These are phyloP conservation scores for Hypocreales sp. DNA, from an alignment of 2,329 filamentous ascomycete species.

Conservation along the genomic window DNA sequence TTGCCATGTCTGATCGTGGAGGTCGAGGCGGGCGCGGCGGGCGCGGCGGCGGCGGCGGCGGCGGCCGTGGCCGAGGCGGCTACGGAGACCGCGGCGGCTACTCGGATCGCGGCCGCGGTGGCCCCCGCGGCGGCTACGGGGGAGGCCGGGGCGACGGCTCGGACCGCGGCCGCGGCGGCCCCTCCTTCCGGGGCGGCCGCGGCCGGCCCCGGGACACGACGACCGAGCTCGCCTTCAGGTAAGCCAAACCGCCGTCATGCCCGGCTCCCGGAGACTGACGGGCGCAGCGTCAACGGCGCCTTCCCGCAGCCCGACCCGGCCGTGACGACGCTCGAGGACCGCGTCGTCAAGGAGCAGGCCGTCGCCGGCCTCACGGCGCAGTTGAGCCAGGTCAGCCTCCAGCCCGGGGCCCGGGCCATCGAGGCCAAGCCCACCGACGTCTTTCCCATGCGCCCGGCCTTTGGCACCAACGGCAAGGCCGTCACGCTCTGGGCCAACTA, in stretches of 20 bases:
- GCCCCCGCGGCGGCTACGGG: constrained; percentile 5
- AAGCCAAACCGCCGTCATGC: too few relatives aligned
- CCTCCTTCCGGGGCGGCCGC: too few relatives aligned
- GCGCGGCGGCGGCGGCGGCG: constrained; percentile 1
- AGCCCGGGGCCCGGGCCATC: constrained; percentile 2
- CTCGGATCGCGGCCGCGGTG: constrained; percentile 1
- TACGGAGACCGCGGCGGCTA: constrained; percentile 2
- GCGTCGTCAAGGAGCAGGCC: constrained; percentile 16
- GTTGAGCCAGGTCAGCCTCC: constrained; percentile 20
- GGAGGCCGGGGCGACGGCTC: constrained; percentile 5
- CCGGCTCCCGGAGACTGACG: not conserved
- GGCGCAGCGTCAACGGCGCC: constrained; percentile 8
- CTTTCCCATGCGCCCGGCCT: constrained; percentile 33
- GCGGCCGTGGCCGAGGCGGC: constrained; percentile 6
- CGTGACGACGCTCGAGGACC: constrained; percentile 23
- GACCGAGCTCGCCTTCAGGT: not conserved
- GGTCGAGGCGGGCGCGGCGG: constrained; percentile 6
- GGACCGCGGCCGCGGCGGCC: constrained; percentile 6
- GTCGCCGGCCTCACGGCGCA: constrained; percentile 15
- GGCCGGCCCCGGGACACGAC: constrained; percentile 1
- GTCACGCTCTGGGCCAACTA: constrained; percentile 40
- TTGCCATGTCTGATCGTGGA: constrained; percentile 14
- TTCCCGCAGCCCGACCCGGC: constrained; percentile 9
- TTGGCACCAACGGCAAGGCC: constrained; percentile 24
- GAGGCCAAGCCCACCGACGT: constrained; percentile 6